Evolutionary conservation across 2,329 filamentous ascomycete genomes (phyloP), one percentile per base, ranked within the genome.

Genomic region (Clonostachys byssicola): DNA sequence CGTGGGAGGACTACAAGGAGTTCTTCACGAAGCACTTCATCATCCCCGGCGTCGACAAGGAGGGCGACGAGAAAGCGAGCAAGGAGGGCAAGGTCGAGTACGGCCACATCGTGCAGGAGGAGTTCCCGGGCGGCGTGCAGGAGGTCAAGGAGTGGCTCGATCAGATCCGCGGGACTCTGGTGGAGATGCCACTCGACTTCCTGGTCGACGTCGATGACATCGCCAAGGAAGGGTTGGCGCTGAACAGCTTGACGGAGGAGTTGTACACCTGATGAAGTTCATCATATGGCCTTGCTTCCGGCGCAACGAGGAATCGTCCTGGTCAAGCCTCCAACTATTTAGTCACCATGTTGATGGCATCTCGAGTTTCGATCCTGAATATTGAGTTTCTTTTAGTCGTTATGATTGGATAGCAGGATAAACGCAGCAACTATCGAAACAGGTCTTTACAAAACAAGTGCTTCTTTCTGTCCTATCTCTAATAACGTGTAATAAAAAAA

Each of bases 171-270:
- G 88, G 88, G 3, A 88, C 78, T 9, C 67, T 91, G 42, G 86
- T 96, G 8, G 89, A 96, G 73, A 96, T 96, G 92, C 90, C 91
- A 30, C 72, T 96, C 56, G 74, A 89, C 54, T 96, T 96, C 72
- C 71, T 96, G 63, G 85, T 86, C 57, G 87, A 91, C 34, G 79
- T 81, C 9, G 80, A 89, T 58, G 91, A 96, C 63, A 85, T 96
- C 64, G 92, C 92, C 5, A 85, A 91, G 74, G 81, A 90, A 56
- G 90, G 91, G 0, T 57, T 95, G 58, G 76, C 78, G 18, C 67
- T 91, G 53, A 91, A 92, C 68, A 74, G 77, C 23, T 65, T 90
- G 56, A 91, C 88, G 2, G 80, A 88, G 58, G 81, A 84, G 58
- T 67, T 91, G 36, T 91, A 91, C 65, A 91, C 87, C 5, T 77